Evolutionary conservation across 2,329 filamentous ascomycete species (phyloP).

Genomic region (Tolypocladium nubicola): DNA sequence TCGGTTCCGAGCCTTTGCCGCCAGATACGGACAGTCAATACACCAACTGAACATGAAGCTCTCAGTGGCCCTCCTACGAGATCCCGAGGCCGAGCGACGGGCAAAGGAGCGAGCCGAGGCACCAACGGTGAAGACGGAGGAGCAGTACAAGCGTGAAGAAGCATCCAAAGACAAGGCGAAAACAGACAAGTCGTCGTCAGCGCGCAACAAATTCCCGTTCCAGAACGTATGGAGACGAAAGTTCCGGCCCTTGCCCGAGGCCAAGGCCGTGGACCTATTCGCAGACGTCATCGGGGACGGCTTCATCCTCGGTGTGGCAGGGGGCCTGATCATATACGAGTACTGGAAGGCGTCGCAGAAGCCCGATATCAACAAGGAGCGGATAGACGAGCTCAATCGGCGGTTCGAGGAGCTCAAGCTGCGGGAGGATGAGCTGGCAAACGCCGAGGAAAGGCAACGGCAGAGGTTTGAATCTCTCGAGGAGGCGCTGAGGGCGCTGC

Average conservation of each 20-base stretch:
- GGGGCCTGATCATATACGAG: conserved; percentile 49
- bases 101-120: conserved; percentile 53
- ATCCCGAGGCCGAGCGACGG: conserved; percentile 44
- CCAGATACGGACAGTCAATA: conserved; percentile 50
- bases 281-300: conserved; percentile 54
- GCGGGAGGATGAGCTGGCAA: conserved; percentile 38
- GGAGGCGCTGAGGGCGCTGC: conserved; percentile 37
- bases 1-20: conserved; percentile 49
- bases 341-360: conserved; percentile 49
- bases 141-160: conserved; percentile 46
- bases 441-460: conserved; percentile 31
- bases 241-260: conserved; percentile 52
- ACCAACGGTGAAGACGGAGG: conserved; percentile 55
- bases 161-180: conserved; percentile 30
- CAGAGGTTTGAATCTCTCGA: conserved; percentile 43
- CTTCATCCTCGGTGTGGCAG: conserved; percentile 51
- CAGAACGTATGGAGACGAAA: conserved; percentile 51
- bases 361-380: conserved; percentile 46
- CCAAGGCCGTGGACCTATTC: conserved; percentile 56
- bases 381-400: conserved; percentile 37
- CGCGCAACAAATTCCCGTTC: conserved; percentile 19
- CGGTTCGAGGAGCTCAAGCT: conserved; percentile 38
- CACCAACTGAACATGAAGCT: conserved; percentile 59
- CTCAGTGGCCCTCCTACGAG: conserved; percentile 47
- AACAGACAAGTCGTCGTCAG: conserved; percentile 10